Base-by-base conservation (phyloP, 2,329 filamentous ascomycete genomes). In the Leptographium flavum region DNA sequence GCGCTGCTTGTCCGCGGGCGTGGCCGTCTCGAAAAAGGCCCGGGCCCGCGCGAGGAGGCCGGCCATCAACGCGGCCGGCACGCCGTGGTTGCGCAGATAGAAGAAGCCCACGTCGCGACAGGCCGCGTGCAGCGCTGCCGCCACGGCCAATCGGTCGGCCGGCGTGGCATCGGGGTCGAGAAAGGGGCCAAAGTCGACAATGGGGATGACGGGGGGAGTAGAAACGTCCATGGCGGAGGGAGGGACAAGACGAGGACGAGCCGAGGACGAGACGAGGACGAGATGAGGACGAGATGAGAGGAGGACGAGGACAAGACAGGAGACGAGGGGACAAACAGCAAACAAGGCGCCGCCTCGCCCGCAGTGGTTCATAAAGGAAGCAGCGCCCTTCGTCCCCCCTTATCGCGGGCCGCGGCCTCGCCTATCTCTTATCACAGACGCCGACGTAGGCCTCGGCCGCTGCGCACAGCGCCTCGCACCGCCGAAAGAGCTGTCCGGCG, bases 401-500 rank as follows among this genome's bases (percentile, higher is more conserved):
- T 37, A 37, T 37, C 35, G 35, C 33, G 9, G 15, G 35, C 35
- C 35, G 35, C 35, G 35, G 35, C 17, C 10, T 36, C 33, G n/a
- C n/a, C n/a, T n/a, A n/a, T n/a, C n/a, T n/a, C n/a, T 21, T 36
- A 4, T 35, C 17, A 4, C n/a, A 14, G 3, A 11, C 27, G 8
- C 31, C 35, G 1, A 14, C 64, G 51, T 82, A 82, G 3, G 79
- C 60, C 39, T 65, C 65, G 5, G 78, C 76, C 6, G 82, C 74
- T 44, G 73, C 73, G 47, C 69, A 68, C 55, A 82, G 75, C 19
- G 81, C 68, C 33, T 71, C 67, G 52, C 74, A 81, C 27, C 83
- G 66, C n/a, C 69, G 71, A 53, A 76, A 71, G 7, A 83, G 63
- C 53, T 76, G 77, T 25, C 72, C 67, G 19, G 76, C 69, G 2